A percentile compares a stretch with the other conserved stretches of the same genome.
Evolutionary conservation across 2,329 filamentous ascomycete species (phyloP).

Genomic region (Alternaria alternata): DNA sequence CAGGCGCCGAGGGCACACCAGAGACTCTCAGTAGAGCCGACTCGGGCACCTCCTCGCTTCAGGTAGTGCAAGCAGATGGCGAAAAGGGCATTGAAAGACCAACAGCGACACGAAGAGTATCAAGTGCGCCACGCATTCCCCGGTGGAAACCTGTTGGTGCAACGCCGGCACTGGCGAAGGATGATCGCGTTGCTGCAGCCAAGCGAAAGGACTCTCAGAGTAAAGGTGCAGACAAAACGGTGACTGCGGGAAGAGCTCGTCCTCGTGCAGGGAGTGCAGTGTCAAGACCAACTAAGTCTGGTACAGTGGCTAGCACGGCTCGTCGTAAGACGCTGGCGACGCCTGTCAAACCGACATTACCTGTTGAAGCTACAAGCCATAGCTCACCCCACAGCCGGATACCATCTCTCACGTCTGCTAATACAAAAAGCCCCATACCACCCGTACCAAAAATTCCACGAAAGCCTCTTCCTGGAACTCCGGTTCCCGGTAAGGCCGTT

Average conservation of each 20-base stretch:
- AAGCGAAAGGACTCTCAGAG: neutral
- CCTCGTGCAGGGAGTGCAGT: conserved; percentile 1
- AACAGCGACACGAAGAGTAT: neutral
- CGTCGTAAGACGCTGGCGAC: neutral
- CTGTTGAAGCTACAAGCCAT: neutral
- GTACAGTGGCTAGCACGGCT: neutral
- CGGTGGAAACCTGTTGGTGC: neutral
- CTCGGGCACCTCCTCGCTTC: conserved; percentile 5
- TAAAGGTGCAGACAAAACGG: neutral
- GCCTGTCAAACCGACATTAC: neutral
- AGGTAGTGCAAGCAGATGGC: neutral
- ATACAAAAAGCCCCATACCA: neutral
- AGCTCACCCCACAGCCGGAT: neutral
- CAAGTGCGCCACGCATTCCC: neutral
- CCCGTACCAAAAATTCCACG: neutral
- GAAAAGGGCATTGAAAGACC: neutral
- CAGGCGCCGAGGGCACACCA: neutral
- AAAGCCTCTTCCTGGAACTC: neutral
- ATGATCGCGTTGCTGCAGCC: neutral
- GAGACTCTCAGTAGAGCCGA: neutral
- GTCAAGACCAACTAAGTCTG: neutral
- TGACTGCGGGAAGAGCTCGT: neutral
- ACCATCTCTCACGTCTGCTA: neutral
- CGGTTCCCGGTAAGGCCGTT: neutral
- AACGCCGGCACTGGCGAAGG: neutral